These are phyloP conservation scores for Posidonia australis DNA, from an alignment of 106 monocot genomes.

Conservation along the genomic window DNA sequence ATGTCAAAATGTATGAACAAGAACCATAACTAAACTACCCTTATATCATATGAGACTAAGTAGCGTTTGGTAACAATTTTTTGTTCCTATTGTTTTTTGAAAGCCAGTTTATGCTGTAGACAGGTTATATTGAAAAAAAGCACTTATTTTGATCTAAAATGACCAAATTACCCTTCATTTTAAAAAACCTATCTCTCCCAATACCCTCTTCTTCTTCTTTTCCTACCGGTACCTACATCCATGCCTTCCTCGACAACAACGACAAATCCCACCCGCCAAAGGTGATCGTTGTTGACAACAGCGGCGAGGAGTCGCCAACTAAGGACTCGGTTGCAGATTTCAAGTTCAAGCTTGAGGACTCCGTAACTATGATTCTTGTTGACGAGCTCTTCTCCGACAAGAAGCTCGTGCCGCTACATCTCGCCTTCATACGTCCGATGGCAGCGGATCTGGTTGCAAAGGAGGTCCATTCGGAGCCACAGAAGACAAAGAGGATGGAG, in stretches of 20 bases:
- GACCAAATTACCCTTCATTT: too few relatives aligned
- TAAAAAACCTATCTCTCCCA: too few relatives aligned
- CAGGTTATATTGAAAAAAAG: too few relatives aligned
- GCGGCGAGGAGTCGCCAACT: conserved; percentile 7
- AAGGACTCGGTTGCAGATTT: too few relatives aligned
- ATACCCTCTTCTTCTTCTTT: too few relatives aligned
- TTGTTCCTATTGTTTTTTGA: too few relatives aligned
- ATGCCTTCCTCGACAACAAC: conserved; percentile 9
- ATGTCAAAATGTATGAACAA: too few relatives aligned
- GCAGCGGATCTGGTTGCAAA: neutral
- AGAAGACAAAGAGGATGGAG: neutral
- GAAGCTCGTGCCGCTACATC: conserved; percentile 41
- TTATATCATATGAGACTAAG: too few relatives aligned
- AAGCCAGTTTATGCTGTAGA: too few relatives aligned
- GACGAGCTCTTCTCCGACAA: conserved; percentile 72
- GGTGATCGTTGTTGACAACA: neutral
- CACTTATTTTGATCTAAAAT: too few relatives aligned
- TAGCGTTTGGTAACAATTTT: too few relatives aligned
- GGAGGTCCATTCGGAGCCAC: conserved; percentile 4
- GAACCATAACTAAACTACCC: too few relatives aligned
- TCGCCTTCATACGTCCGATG: neutral
- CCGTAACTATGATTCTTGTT: conserved; percentile 49
- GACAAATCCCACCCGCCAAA: neutral
- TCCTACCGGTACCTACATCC: conserved; percentile 39
- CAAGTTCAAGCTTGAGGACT: conserved; percentile 38